phyloP scores from a whole-genome alignment of 2,329 filamentous ascomycete genomes.

The Ascomycota sp. region DNA sequence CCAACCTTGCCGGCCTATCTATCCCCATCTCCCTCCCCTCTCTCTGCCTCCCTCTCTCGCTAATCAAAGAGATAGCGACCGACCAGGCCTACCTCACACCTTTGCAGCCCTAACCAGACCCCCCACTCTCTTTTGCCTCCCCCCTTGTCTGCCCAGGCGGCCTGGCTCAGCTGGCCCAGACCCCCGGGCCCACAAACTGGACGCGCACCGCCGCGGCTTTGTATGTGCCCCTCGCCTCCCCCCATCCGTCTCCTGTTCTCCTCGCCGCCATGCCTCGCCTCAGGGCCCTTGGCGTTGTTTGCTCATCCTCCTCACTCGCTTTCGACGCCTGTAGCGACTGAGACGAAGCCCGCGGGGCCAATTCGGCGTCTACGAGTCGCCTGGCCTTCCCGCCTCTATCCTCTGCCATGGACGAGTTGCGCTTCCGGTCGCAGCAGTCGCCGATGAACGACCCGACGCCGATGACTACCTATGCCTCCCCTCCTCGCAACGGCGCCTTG shows the following conservation, averaged over 20 bases:
- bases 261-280: constrained; percentile 8
- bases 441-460: constrained; percentile 56
- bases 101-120: too few relatives aligned
- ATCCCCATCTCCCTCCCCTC: too few relatives aligned
- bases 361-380: constrained; percentile 19
- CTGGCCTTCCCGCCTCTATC: constrained; percentile 6
- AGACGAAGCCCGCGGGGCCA: constrained; percentile 12
- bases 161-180: constrained; percentile 8
- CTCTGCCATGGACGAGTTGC: constrained; percentile 56
- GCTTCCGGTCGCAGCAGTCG: constrained; percentile 58
- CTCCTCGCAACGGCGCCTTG: constrained; percentile 48
- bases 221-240: constrained; percentile 6
- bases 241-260: constrained; percentile 11
- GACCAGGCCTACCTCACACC: too few relatives aligned
- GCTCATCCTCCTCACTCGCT: constrained; percentile 12
- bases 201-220: too few relatives aligned
- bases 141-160: constrained; percentile 1
- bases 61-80: too few relatives aligned
- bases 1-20: too few relatives aligned
- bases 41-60: too few relatives aligned
- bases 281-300: constrained; percentile 5
- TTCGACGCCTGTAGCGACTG: constrained; percentile 16
- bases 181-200: constrained; percentile 9
- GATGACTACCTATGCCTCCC: constrained; percentile 55
- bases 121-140: not conserved